Percentiles rank a stretch among this genome's conserved stretches.
Evolutionary conservation across 352 stramenopile genomes (phyloP).

Genomic region (Thalassiosira hispida): DNA sequence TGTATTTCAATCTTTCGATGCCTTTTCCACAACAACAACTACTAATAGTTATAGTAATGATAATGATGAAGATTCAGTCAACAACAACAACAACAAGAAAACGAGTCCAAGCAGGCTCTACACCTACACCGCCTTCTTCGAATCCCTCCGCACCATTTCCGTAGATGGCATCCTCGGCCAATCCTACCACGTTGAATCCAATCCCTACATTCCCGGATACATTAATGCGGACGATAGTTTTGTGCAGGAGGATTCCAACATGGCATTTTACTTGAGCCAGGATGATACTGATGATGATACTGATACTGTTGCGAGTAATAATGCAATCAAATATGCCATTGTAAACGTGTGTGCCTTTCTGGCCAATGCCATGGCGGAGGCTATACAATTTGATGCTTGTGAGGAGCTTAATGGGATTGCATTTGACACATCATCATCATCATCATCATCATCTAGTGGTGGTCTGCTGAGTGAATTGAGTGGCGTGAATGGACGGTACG

Average conservation of each 20-base stretch:
- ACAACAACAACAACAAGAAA: neutral
- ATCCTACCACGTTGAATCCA: conserved; percentile 27
- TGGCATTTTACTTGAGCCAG: conserved; percentile 43
- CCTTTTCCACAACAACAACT: conserved; percentile 2
- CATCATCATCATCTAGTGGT: neutral
- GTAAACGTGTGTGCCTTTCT: conserved; percentile 56
- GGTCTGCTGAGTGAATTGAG: conserved; percentile 29
- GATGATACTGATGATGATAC: conserved; percentile 9
- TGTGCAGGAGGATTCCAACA: conserved; percentile 16
- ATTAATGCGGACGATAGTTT: conserved; percentile 12
- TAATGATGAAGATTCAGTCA: neutral
- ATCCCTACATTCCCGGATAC: conserved; percentile 21
- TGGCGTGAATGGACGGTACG: conserved; percentile 33
- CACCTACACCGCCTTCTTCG: conserved; percentile 46
- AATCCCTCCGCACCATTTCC: conserved; percentile 24
- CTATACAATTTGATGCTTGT: conserved; percentile 51
- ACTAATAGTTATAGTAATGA: neutral
- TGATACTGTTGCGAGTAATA: neutral
- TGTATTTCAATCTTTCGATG: conserved; percentile 36
- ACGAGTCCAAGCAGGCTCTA: conserved; percentile 42
- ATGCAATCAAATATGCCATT: conserved; percentile 38
- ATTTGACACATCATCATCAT: neutral
- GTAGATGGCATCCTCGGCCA: conserved; percentile 26
- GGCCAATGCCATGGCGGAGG: conserved; percentile 40
- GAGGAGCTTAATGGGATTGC: conserved; percentile 56